These are phyloP conservation scores for Venturia nashicola DNA, from an alignment of 2,329 filamentous ascomycete genomes.

Conservation along the genomic window DNA sequence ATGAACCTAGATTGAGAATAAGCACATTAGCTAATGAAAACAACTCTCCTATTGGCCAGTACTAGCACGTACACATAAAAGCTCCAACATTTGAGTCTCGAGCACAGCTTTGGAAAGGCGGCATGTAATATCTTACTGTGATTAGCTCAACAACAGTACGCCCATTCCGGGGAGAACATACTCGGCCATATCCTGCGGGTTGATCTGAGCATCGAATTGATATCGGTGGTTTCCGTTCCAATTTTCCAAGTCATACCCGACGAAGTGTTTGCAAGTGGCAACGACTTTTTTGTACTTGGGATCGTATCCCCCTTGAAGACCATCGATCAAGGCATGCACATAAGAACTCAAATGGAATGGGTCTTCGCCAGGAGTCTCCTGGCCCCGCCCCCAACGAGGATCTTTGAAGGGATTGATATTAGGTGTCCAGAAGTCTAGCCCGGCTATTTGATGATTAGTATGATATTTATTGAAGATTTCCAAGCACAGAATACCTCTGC, in stretches of 20 bases:
- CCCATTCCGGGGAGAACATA: neutral
- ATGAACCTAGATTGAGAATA: slow-evolving; percentile 21
- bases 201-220: slow-evolving; percentile 44
- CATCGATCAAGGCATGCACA: slow-evolving; percentile 40
- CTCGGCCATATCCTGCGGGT: slow-evolving; percentile 50
- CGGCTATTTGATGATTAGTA: slow-evolving; percentile 20
- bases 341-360: slow-evolving; percentile 38
- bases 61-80: slow-evolving; percentile 30
- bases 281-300: slow-evolving; percentile 26
- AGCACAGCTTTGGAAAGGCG: slow-evolving; percentile 45
- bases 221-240: slow-evolving; percentile 25
- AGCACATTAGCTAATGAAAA: no score
- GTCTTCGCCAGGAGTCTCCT: slow-evolving; percentile 48
- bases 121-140: slow-evolving; percentile 43
- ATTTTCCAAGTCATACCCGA: slow-evolving; percentile 20
- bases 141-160: no score
- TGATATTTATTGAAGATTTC: neutral
- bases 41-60: neutral
- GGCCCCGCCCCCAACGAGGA: slow-evolving; percentile 49
- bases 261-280: slow-evolving; percentile 36
- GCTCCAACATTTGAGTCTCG: slow-evolving; percentile 31
- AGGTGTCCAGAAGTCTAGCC: slow-evolving; percentile 38
- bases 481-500: slow-evolving; percentile 18
- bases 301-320: slow-evolving; percentile 31
- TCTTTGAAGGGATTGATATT: slow-evolving; percentile 56